Percentiles rank a stretch among this genome's conserved stretches.
Conservation (phyloP, 2,329 filamentous ascomycete species). For the Colletotrichum plurivorum region DNA sequence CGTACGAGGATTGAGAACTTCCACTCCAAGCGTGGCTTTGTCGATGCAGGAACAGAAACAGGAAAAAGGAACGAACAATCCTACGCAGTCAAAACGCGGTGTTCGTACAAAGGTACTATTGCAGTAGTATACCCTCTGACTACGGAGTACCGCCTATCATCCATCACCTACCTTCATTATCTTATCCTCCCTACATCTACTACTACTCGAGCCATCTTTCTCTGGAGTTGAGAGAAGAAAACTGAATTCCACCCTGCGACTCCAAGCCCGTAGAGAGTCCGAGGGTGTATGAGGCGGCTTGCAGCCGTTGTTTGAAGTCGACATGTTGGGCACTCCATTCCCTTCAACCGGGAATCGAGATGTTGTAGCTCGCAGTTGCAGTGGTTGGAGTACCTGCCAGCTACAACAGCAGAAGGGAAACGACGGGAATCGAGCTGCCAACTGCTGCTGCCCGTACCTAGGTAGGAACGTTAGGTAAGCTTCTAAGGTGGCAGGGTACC, state of each 20-base stretch:
- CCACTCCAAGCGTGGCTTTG: slow-evolving; percentile 24
- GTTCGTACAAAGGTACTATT: too few relatives aligned
- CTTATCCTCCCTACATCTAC: too few relatives aligned
- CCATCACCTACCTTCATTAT: too few relatives aligned
- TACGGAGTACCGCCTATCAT: too few relatives aligned
- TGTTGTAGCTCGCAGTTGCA: too few relatives aligned
- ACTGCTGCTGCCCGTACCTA: too few relatives aligned
- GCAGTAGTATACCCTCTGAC: too few relatives aligned
- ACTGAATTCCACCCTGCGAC: too few relatives aligned
- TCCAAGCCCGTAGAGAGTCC: neutral
- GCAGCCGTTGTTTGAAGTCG: neutral
- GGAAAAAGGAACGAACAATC: slow-evolving; percentile 20
- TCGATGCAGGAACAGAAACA: slow-evolving; percentile 22
- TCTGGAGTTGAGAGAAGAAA: neutral
- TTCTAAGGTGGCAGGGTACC: neutral
- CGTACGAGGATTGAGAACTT: slow-evolving; percentile 21
- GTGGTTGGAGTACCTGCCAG: too few relatives aligned
- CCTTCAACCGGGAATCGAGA: neutral
- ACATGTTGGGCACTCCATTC: neutral
- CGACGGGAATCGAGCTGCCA: neutral
- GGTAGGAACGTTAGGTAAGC: neutral
- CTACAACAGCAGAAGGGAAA: too few relatives aligned
- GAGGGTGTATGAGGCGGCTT: neutral
- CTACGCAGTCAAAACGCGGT: slow-evolving; percentile 4
- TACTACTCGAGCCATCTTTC: too few relatives aligned